A percentile compares a stretch with the other conserved stretches of the same genome.
Conservation (phyloP, 2,329 filamentous ascomycete genomes). For the Albifimbria verrucaria region DNA sequence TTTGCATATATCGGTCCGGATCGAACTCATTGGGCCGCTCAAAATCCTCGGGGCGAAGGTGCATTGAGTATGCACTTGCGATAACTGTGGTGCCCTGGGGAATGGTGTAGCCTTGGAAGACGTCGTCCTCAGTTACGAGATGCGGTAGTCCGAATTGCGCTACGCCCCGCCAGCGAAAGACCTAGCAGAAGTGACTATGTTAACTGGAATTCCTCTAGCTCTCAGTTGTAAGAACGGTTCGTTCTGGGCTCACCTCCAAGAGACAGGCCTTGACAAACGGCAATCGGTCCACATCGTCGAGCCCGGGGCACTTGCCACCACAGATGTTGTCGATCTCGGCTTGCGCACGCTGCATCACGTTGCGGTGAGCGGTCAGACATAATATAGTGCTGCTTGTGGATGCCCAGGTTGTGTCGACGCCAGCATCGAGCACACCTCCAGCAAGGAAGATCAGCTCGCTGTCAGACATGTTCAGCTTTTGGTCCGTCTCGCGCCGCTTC, state of each 20-base stretch:
- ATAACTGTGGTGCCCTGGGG: not conserved
- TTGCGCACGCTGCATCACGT: not conserved
- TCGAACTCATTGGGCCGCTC: not conserved
- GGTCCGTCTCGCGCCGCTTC: not conserved
- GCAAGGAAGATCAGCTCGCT: not conserved
- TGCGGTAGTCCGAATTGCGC: not conserved
- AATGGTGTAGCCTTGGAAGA: constrained; percentile 1
- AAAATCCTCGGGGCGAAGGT: not conserved
- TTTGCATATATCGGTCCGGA: constrained; percentile 1
- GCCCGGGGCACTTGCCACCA: not conserved
- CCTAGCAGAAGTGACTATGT: too few relatives aligned
- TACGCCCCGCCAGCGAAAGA: constrained; percentile 1
- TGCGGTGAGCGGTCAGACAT: not conserved
- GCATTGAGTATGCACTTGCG: not conserved
- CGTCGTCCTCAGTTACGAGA: not conserved
- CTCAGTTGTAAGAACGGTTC: too few relatives aligned
- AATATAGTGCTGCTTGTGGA: not conserved
- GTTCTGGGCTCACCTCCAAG: not conserved
- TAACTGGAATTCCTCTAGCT: too few relatives aligned
- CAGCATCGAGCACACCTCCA: not conserved
- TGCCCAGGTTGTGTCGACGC: not conserved
- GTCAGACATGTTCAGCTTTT: not conserved
- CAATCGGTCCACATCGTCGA: not conserved
- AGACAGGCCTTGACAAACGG: not conserved
- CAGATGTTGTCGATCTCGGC: not conserved